These are phyloP conservation scores for Diophrys appendiculata DNA, from an alignment of 73 alveolate genomes.

Conservation along the genomic window DNA sequence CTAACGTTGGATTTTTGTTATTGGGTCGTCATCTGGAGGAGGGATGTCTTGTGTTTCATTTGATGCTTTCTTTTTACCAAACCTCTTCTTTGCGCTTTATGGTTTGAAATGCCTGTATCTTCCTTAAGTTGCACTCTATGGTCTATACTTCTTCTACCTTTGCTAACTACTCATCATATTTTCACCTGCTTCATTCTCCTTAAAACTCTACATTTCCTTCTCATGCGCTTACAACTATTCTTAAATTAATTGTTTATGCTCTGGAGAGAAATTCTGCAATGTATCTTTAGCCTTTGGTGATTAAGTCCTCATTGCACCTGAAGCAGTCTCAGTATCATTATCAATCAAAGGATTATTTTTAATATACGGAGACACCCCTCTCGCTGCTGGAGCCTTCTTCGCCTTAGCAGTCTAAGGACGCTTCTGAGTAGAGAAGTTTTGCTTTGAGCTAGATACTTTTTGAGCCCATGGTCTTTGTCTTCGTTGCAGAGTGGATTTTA, in stretches of 20 bases:
- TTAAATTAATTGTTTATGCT: not conserved
- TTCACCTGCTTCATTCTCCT: not conserved
- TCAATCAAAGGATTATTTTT: too few species aligned
- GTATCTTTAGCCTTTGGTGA: not conserved
- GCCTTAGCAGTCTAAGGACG: too few species aligned
- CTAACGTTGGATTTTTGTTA: not conserved
- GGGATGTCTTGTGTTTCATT: not conserved
- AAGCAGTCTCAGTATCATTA: too few species aligned
- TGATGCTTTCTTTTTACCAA: not conserved
- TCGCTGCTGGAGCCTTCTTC: too few species aligned
- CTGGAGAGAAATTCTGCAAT: not conserved
- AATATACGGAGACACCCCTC: too few species aligned
- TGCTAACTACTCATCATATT: not conserved
- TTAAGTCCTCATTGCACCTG: too few species aligned
- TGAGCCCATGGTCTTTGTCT: too few species aligned
- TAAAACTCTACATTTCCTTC: not conserved
- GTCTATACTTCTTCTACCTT: not conserved
- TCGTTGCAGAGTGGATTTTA: too few species aligned
- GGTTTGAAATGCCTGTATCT: not conserved
- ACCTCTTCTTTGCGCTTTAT: not conserved
- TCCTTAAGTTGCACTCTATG: not conserved
- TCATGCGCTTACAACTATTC: not conserved
- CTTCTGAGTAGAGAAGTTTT: too few species aligned
- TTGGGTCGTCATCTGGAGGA: constrained; percentile 3
- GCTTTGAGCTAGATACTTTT: too few species aligned